Evolutionary conservation across 2,329 filamentous ascomycete species (phyloP).

Genomic region (Fusarium stilboides): DNA sequence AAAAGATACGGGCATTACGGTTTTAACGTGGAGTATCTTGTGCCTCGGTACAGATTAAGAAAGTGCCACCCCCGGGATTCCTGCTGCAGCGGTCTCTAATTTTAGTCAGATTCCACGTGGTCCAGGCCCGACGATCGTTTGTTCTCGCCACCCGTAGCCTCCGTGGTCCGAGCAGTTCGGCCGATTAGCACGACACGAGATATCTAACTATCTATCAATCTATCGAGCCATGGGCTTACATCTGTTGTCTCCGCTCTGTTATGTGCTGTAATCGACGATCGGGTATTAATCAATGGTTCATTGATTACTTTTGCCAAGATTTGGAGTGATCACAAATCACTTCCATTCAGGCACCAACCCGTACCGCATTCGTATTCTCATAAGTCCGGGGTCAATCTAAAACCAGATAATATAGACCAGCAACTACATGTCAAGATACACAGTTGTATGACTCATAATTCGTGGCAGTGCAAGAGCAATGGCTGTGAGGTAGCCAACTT

Average conservation of each 20-base stretch:
- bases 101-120: constrained; percentile 41
- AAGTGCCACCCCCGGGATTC: constrained; percentile 17
- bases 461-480: background rate
- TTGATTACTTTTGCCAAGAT: background rate
- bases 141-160: constrained; percentile 42
- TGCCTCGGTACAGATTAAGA: background rate
- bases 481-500: background rate
- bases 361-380: constrained; percentile 18
- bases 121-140: constrained; percentile 37
- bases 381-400: background rate
- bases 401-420: no score
- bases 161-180: constrained; percentile 36
- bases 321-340: constrained; percentile 3
- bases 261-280: background rate
- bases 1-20: background rate
- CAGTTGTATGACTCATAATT: constrained; percentile 1
- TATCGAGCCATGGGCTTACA: constrained; percentile 1
- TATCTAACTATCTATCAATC: constrained; percentile 1
- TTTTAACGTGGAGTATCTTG: background rate
- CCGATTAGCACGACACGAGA: constrained; percentile 24
- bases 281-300: background rate
- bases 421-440: background rate
- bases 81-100: constrained; percentile 31
- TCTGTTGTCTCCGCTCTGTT: background rate
- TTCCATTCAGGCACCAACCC: background rate